Evolutionary conservation across 208 protist genomes (phyloP).

Genomic region (Acanthamoeba royreba): DNA sequence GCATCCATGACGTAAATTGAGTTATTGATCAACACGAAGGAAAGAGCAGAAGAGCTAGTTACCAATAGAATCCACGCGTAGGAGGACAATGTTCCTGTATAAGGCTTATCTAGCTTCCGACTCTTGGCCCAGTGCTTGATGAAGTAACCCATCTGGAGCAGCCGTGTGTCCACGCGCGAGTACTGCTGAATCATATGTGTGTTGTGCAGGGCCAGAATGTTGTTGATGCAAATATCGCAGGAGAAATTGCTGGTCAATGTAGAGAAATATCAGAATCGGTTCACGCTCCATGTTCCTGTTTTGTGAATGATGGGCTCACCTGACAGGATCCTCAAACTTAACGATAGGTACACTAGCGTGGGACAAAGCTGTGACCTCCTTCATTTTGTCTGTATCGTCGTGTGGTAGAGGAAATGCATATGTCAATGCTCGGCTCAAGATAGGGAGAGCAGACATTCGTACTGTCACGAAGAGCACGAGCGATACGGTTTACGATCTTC

Average conservation of each 20-base stretch:
- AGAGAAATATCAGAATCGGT: not conserved
- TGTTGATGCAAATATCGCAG: slow-evolving; percentile 77
- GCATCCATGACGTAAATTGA: not conserved
- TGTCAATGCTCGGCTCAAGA: not conserved
- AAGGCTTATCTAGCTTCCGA: slow-evolving; percentile 66
- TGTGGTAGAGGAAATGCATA: not conserved
- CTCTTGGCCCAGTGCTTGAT: slow-evolving; percentile 75
- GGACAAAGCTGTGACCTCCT: slow-evolving; percentile 56
- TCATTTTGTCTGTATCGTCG: slow-evolving; percentile 46
- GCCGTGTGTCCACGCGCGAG: slow-evolving; percentile 35
- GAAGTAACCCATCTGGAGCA: slow-evolving; percentile 40
- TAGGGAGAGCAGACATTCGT: not conserved
- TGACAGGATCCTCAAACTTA: slow-evolving; percentile 60
- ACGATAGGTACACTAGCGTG: slow-evolving; percentile 69
- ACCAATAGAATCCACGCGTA: slow-evolving; percentile 72
- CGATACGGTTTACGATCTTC: slow-evolving; percentile 52
- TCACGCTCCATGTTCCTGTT: too few relatives aligned
- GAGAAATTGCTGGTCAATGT: not conserved
- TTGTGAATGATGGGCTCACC: too few relatives aligned
- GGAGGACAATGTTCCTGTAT: slow-evolving; percentile 61
- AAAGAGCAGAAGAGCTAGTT: not conserved
- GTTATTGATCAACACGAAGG: not conserved
- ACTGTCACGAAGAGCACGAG: slow-evolving; percentile 46
- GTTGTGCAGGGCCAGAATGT: slow-evolving; percentile 54
- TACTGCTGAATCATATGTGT: slow-evolving; percentile 24